A percentile compares a stretch with the other conserved stretches of the same genome.
These are phyloP conservation scores for Tinospora cordifolia DNA, from an alignment of 164 flowering plant species.

Conservation along the genomic window DNA sequence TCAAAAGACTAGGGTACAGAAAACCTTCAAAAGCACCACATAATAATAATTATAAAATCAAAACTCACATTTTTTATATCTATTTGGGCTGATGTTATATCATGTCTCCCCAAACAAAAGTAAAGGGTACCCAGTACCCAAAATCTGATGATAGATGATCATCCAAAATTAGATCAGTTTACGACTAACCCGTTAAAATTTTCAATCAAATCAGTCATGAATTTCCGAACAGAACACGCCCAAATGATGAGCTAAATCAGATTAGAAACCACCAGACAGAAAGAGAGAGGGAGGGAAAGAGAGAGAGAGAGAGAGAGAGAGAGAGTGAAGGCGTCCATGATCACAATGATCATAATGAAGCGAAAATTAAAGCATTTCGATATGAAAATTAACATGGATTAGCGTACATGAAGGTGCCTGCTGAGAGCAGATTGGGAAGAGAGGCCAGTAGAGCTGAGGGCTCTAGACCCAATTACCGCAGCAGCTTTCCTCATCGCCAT, in stretches of 20 bases:
- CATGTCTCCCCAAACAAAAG: not conserved
- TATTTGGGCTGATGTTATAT: not conserved
- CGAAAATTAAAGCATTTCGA: not conserved
- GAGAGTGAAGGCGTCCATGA: not conserved
- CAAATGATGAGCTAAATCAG: not conserved
- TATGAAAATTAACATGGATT: not conserved
- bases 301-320: not conserved
- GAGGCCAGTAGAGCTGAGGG: slow-evolving; percentile 18
- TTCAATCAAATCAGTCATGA: too few relatives aligned
- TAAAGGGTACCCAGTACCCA: not conserved
- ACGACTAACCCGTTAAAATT: too few relatives aligned
- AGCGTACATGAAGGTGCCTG: slow-evolving; percentile 47
- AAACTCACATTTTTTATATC: not conserved
- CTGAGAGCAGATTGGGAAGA: slow-evolving; percentile 19
- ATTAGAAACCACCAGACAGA: not conserved
- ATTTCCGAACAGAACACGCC: not conserved
- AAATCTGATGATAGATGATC: not conserved
- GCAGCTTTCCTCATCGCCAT: slow-evolving; percentile 66
- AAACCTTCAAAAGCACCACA: too few relatives aligned
- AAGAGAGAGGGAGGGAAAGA: not conserved
- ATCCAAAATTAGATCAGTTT: too few relatives aligned
- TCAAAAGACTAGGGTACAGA: not conserved
- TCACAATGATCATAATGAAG: too few relatives aligned
- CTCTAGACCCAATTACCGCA: slow-evolving; percentile 29
- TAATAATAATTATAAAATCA: too few relatives aligned